Evolutionary conservation across 108 stramenopile genomes (phyloP).

Genomic region (Pseudonitzschia delicatissima): DNA sequence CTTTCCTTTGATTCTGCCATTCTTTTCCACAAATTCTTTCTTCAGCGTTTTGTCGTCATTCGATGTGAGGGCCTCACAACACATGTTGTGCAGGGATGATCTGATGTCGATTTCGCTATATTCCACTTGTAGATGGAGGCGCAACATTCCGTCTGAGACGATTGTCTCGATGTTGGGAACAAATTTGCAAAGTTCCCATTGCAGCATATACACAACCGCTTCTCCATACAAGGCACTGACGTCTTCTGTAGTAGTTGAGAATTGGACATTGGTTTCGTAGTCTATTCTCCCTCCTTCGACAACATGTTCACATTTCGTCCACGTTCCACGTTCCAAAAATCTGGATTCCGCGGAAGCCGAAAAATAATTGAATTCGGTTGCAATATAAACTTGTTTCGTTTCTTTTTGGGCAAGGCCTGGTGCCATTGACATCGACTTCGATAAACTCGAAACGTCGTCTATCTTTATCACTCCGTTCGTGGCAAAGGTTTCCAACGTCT

Average conservation of each 20-base stretch:
- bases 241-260: conserved; percentile 8
- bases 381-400: not conserved
- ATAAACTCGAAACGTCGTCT: not conserved
- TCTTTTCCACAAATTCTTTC: conserved; percentile 1
- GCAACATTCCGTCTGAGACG: not conserved
- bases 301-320: not conserved
- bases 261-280: conserved; percentile 1
- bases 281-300: not conserved
- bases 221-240: conserved; percentile 11
- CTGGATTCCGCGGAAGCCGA: not conserved
- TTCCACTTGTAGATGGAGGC: not conserved
- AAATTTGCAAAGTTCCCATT: conserved; percentile 9
- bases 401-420: not conserved
- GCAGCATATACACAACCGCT: conserved; percentile 5
- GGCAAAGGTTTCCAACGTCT: not conserved
- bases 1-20: not conserved
- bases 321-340: not conserved
- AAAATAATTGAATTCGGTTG: conserved; percentile 2
- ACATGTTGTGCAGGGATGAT: not conserved
- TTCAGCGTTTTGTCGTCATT: not conserved
- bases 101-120: not conserved
- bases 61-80: not conserved
- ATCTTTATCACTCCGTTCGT: not conserved
- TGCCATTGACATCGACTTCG: not conserved
- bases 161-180: conserved; percentile 6